Conservation (phyloP, 805 yeast genomes). For the Kodamaea kakaduensis region DNA sequence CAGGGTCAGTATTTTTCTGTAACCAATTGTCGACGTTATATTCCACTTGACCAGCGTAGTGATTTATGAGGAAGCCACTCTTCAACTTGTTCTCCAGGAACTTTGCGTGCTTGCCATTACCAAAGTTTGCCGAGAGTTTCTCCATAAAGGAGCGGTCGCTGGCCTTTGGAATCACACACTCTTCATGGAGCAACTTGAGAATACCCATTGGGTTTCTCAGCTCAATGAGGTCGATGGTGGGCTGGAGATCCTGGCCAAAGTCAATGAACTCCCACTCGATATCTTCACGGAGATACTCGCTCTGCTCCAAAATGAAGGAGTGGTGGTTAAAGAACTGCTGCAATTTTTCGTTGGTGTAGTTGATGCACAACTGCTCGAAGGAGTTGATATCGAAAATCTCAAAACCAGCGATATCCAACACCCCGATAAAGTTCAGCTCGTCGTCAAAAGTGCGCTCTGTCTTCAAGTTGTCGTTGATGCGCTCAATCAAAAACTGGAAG, state of each 20-base stretch:
- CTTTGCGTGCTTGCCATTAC: conserved; percentile 37
- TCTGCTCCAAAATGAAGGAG: conserved; percentile 57
- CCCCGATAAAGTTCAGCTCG: conserved; percentile 46
- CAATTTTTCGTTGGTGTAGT: conserved; percentile 56
- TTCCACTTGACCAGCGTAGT: conserved; percentile 96
- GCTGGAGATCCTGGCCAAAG: conserved; percentile 91
- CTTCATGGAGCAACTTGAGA: conserved; percentile 85
- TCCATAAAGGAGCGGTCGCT: conserved; percentile 79
- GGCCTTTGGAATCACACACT: conserved; percentile 90
- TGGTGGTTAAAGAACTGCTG: conserved; percentile 63
- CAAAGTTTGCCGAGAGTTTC: conserved; percentile 68
- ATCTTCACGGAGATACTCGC: conserved; percentile 55
- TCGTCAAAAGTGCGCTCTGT: conserved; percentile 23
- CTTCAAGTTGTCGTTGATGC: conserved; percentile 64
- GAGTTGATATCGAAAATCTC: conserved; percentile 56
- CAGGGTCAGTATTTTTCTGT: conserved; percentile 90
- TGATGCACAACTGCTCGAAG: conserved; percentile 58
- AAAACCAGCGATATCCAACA: conserved; percentile 59
- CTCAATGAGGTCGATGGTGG: conserved; percentile 90
- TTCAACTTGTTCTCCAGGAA: conserved; percentile 71
- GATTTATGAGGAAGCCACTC: conserved; percentile 78
- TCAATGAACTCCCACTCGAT: conserved; percentile 76
- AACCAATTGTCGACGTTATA: conserved; percentile 91
- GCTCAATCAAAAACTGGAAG: conserved; percentile 71
- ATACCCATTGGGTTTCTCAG: conserved; percentile 71